Evolutionary conservation across 1,284 basidiomycete species (phyloP).

Genomic region (Malassezia globosa): DNA sequence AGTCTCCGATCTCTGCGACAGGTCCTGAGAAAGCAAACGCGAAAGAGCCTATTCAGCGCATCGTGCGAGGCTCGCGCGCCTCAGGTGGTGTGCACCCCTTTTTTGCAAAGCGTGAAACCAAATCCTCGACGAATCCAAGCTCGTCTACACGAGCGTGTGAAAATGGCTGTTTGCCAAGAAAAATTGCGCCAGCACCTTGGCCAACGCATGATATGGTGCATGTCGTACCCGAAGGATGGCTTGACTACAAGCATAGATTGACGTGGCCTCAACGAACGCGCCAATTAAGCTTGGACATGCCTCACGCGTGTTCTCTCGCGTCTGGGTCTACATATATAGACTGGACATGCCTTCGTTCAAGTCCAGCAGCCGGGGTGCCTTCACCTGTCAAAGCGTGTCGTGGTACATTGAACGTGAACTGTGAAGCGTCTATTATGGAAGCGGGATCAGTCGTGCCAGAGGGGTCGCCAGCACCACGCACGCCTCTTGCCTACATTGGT

Average conservation of each 20-base stretch:
- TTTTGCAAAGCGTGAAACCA: conserved; percentile 12
- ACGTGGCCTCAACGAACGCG: neutral
- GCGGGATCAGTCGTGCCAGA: no score
- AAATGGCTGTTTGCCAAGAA: neutral
- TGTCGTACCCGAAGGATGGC: conserved; percentile 1
- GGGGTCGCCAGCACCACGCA: no score
- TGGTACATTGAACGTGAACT: no score
- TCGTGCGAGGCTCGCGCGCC: conserved; percentile 13
- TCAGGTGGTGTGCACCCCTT: conserved; percentile 9
- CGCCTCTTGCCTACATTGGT: conserved; percentile 7
- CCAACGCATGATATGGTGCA: conserved; percentile 1
- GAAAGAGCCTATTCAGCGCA: conserved; percentile 3
- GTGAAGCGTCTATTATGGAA: neutral
- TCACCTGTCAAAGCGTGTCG: no score
- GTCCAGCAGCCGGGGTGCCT: neutral
- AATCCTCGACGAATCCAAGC: no score
- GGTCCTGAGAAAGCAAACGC: neutral
- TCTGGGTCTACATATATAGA: neutral
- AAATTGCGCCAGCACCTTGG: conserved; percentile 7
- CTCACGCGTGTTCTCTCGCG: neutral
- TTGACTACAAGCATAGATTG: no score
- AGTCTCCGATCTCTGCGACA: neutral
- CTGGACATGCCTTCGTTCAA: neutral
- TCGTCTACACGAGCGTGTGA: neutral
- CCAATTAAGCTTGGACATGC: neutral